These are phyloP conservation scores for Pseudopithomyces maydicus DNA, from an alignment of 2,329 filamentous ascomycete species.

Conservation along the genomic window DNA sequence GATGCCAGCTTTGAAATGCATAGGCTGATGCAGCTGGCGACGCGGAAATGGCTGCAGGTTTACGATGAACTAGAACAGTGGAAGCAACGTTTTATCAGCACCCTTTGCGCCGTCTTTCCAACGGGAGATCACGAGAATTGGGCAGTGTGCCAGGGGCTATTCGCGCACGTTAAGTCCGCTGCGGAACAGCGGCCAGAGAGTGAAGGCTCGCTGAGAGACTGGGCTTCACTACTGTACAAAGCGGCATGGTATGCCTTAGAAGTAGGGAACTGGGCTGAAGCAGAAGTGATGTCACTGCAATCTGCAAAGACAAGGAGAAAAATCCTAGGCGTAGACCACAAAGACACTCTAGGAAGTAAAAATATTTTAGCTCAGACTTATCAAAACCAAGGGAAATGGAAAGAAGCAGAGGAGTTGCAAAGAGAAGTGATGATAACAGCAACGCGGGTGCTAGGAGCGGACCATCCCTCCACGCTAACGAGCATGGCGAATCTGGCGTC, in stretches of 20 bases:
- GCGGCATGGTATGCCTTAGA: constrained; percentile 16
- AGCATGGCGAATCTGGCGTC: too few relatives aligned
- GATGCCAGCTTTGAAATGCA: constrained; percentile 50
- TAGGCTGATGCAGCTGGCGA: constrained; percentile 46
- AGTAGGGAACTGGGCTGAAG: constrained; percentile 10
- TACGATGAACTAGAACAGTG: constrained; percentile 31
- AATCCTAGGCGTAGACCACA: constrained; percentile 4
- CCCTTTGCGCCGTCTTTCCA: constrained; percentile 33
- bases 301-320: constrained; percentile 4
- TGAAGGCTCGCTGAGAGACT: constrained; percentile 3
- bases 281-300: constrained; percentile 4
- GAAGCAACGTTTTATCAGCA: constrained; percentile 34
- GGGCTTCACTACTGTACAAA: constrained; percentile 11
- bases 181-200: background rate
- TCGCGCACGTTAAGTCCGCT: constrained; percentile 32
- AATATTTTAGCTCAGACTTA: constrained; percentile 2
- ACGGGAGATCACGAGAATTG: constrained; percentile 36
- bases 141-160: constrained; percentile 35
- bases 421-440: too few relatives aligned
- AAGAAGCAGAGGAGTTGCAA: too few relatives aligned
- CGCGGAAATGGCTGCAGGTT: constrained; percentile 18
- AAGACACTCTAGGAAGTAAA: constrained; percentile 6
- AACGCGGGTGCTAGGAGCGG: too few relatives aligned
- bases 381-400: background rate
- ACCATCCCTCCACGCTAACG: too few relatives aligned